phyloP scores from a whole-genome alignment of 139 green algal species.

The Micractinium sp. region DNA sequence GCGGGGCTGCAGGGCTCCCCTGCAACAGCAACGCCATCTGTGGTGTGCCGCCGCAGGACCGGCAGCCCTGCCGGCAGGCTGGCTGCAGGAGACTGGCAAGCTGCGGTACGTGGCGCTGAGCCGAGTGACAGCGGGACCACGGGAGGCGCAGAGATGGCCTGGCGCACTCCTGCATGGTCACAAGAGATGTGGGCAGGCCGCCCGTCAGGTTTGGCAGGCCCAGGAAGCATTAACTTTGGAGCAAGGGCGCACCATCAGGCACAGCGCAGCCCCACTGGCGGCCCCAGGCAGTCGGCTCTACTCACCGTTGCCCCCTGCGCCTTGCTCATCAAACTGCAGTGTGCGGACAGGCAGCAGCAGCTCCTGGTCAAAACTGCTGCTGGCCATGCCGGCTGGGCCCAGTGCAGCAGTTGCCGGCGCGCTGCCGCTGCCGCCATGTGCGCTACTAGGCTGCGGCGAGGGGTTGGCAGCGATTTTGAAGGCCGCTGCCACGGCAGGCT shows the following conservation, averaged over 20 bases:
- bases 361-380: background rate
- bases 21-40: background rate
- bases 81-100: background rate
- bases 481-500: conserved; percentile 30
- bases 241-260: background rate
- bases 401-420: background rate
- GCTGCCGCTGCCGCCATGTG: background rate
- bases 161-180: background rate
- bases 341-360: conserved; percentile 11
- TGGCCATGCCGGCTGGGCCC: background rate
- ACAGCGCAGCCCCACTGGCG: background rate
- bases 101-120: background rate
- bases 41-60: background rate
- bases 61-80: background rate
- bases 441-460: background rate
- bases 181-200: background rate
- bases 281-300: background rate
- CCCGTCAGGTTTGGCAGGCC: background rate
- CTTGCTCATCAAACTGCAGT: conserved; percentile 26
- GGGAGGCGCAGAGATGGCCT: background rate
- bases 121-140: background rate
- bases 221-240: background rate
- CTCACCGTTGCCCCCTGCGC: background rate
- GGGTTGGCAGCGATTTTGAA: conserved; percentile 35
- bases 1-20: background rate